phyloP scores from a whole-genome alignment of 768 basidiomycete genomes.

The Terana coerulea region DNA sequence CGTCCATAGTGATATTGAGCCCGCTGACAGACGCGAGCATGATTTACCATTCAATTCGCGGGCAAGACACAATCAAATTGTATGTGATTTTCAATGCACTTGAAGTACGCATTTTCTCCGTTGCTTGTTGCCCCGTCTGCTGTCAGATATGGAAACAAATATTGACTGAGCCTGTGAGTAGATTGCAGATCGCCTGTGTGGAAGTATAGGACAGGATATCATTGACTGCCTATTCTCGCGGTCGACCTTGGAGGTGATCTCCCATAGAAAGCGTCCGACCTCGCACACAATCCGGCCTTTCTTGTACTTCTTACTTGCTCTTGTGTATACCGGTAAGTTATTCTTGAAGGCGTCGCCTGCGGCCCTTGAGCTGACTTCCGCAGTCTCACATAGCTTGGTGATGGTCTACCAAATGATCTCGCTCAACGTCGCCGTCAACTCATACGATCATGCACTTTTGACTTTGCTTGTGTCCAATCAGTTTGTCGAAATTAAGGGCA shows the following conservation, averaged over 20 bases:
- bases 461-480: slow-evolving; percentile 96
- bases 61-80: slow-evolving; percentile 97
- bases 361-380: neutral
- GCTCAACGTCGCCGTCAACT: slow-evolving; percentile 96
- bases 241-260: slow-evolving; percentile 77
- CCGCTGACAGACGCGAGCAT: slow-evolving; percentile 93
- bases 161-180: slow-evolving; percentile 26
- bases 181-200: slow-evolving; percentile 94
- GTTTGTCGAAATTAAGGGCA: slow-evolving; percentile 99
- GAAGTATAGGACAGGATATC: slow-evolving; percentile 96
- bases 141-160: neutral
- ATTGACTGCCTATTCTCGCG: slow-evolving; percentile 94
- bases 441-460: slow-evolving; percentile 92
- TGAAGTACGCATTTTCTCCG: slow-evolving; percentile 61
- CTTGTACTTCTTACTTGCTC: slow-evolving; percentile 78
- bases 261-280: slow-evolving; percentile 56
- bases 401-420: slow-evolving; percentile 95
- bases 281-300: slow-evolving; percentile 73
- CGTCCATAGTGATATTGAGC: slow-evolving; percentile 70
- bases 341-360: too few species aligned
- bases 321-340: slow-evolving; percentile 73
- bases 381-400: slow-evolving; percentile 88
- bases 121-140: neutral
- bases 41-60: slow-evolving; percentile 96
- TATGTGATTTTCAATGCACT: slow-evolving; percentile 99